A percentile compares a stretch with the other conserved stretches of the same genome.
Evolutionary conservation across 176 grass and related monocot genomes (phyloP).

Genomic region (Carex scoparia): DNA sequence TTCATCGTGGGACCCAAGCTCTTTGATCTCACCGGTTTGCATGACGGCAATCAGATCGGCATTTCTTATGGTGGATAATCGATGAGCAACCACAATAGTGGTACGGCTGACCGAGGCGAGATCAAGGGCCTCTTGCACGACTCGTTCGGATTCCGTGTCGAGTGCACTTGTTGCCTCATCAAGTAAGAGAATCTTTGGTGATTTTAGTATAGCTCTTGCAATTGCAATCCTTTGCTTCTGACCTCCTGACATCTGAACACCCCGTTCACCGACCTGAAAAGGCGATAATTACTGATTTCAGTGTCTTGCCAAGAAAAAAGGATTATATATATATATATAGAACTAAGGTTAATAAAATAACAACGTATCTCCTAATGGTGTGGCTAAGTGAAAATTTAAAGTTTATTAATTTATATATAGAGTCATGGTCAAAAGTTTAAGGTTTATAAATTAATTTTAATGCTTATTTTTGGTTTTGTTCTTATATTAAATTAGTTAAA

Average conservation of each 20-base stretch:
- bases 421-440: too few relatives aligned
- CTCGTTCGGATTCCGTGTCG: conserved; percentile 78
- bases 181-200: conserved; percentile 92
- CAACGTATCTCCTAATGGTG: too few relatives aligned
- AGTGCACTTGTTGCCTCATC: conserved; percentile 94
- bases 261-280: conserved; percentile 77
- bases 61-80: conserved; percentile 79
- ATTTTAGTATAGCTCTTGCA: conserved; percentile 82
- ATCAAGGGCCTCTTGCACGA: conserved; percentile 91
- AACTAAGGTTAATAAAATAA: too few relatives aligned
- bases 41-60: conserved; percentile 86
- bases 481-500: too few relatives aligned
- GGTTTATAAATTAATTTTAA: too few relatives aligned
- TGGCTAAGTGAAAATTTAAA: too few relatives aligned
- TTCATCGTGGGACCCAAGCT: conserved; percentile 80
- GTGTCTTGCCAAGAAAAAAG: background rate
- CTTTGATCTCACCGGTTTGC: conserved; percentile 71
- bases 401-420: too few relatives aligned
- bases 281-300: background rate
- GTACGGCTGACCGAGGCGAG: conserved; percentile 66
- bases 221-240: conserved; percentile 99
- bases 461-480: too few relatives aligned
- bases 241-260: conserved; percentile 91
- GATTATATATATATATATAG: background rate
- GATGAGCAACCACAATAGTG: conserved; percentile 87